These are phyloP conservation scores for Lentinula novae-zelandiae DNA, from an alignment of 1,284 basidiomycete species.

Conservation along the genomic window DNA sequence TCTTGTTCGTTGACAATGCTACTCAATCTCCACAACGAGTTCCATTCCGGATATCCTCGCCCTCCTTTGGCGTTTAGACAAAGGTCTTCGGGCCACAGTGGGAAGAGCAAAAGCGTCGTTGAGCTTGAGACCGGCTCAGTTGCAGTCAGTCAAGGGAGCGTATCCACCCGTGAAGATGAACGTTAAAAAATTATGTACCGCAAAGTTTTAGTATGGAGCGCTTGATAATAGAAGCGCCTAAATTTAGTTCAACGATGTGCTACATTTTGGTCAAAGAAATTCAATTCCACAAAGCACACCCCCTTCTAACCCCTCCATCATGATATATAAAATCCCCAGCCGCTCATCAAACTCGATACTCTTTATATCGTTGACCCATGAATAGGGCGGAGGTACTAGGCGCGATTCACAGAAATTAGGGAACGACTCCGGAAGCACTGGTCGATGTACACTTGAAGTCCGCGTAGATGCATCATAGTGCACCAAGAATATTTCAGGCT, in stretches of 20 bases:
- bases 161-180: slow-evolving; percentile 45
- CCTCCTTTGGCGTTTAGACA: slow-evolving; percentile 17
- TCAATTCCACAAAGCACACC: not conserved
- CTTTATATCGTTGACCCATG: not conserved
- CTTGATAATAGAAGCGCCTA: not conserved
- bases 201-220: slow-evolving; percentile 45
- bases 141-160: slow-evolving; percentile 48
- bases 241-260: too few relatives aligned
- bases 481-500: not conserved
- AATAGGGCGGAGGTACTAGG: not conserved
- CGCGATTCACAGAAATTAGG: not conserved
- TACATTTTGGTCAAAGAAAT: not conserved
- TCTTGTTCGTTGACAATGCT: slow-evolving; percentile 12
- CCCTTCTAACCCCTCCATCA: not conserved
- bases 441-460: not conserved
- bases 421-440: not conserved
- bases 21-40: slow-evolving; percentile 23
- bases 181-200: slow-evolving; percentile 31
- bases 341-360: slow-evolving; percentile 1
- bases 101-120: slow-evolving; percentile 16
- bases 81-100: slow-evolving; percentile 26
- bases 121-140: slow-evolving; percentile 38
- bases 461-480: not conserved
- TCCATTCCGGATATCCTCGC: slow-evolving; percentile 15
- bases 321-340: not conserved